Evolutionary conservation across 2,329 filamentous ascomycete species (phyloP).

Genomic region (Paecilomyces sp.): DNA sequence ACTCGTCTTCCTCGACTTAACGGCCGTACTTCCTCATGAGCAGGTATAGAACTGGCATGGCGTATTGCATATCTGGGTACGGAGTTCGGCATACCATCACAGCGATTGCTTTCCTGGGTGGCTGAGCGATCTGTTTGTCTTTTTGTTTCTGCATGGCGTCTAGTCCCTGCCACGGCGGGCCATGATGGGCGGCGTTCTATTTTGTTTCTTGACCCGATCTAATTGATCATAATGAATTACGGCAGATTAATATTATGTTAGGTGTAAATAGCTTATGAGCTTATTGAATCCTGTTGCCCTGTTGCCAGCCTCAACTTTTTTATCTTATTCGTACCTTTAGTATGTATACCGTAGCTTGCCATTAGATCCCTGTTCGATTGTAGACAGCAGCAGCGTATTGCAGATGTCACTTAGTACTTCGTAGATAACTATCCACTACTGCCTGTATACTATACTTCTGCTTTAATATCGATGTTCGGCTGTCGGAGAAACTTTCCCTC

Average conservation of each 20-base stretch:
- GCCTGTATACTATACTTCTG: too few species aligned
- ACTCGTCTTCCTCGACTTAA: not conserved
- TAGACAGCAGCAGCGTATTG: too few species aligned
- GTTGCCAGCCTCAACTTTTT: not conserved
- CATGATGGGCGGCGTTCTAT: not conserved
- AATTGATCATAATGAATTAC: not conserved
- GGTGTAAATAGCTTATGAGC: not conserved
- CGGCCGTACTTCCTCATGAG: not conserved
- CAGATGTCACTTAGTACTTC: not conserved
- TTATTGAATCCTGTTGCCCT: not conserved
- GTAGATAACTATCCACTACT: too few species aligned
- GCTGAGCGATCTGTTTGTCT: not conserved
- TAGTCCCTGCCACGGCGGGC: not conserved
- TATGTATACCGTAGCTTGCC: too few species aligned
- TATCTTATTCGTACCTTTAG: not conserved
- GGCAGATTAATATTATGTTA: not conserved
- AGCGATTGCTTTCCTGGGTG: not conserved
- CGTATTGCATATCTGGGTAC: not conserved
- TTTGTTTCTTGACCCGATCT: not conserved
- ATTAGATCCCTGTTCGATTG: too few species aligned
- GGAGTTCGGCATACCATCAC: not conserved
- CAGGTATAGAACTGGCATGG: not conserved
- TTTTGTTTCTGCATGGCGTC: not conserved
- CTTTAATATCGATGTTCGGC: not conserved
- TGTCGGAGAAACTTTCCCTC: slow-evolving; percentile 4